phyloP scores from a whole-genome alignment of 768 basidiomycete genomes.

The Trametes villosa region DNA sequence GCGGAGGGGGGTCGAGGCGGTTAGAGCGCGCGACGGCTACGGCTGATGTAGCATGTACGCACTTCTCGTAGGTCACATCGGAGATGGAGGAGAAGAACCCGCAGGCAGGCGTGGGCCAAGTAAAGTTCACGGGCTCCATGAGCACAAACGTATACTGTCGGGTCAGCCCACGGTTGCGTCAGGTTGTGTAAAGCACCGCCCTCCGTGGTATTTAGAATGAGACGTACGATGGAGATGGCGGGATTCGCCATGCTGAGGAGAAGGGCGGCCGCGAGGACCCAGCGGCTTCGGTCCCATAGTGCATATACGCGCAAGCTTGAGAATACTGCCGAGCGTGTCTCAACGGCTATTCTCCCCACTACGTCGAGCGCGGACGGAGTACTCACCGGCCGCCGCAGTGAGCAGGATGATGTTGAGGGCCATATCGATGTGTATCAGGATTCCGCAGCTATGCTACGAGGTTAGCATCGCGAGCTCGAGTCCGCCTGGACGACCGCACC shows the following conservation, averaged over 20 bases:
- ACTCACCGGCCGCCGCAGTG: not conserved
- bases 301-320: not conserved
- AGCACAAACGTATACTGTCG: not conserved
- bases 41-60: not conserved
- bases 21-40: no score
- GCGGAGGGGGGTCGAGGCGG: no score
- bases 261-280: not conserved
- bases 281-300: not conserved
- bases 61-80: not conserved
- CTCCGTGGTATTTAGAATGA: no score
- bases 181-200: not conserved
- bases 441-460: not conserved
- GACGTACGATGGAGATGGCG: not conserved
- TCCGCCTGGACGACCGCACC: not conserved
- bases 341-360: not conserved
- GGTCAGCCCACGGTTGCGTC: not conserved
- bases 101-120: not conserved
- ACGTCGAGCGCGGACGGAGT: not conserved
- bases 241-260: not conserved
- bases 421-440: not conserved
- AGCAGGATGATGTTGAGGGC: not conserved
- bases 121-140: not conserved
- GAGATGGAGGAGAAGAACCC: not conserved
- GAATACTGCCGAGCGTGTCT: not conserved
- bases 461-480: no score